Base-by-base conservation (phyloP, 2,329 filamentous ascomycete species). In the Fusarium euwallaceae region DNA sequence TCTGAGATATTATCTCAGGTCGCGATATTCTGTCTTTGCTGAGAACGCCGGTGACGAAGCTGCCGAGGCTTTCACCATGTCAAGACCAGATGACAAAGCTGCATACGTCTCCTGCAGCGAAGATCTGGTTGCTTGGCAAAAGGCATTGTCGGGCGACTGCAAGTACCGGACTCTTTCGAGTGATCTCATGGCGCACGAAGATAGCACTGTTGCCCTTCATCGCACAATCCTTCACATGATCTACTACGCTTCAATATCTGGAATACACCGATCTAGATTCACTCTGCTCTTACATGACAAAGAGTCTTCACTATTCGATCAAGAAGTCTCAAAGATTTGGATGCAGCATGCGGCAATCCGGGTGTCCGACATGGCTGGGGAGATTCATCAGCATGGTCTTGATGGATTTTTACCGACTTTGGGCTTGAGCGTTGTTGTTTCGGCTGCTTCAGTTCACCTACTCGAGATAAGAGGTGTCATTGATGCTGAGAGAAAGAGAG, bases 381-480 rank as follows among this genome's bases (percentile, higher is more conserved):
- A 94, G 71, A 87, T 97, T 39, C 92, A 94, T 80, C 87, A 88
- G 27, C 84, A 92, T 39, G 89, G 92, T 59, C 87, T 97, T 17
- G 94, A 95, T 68, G 89, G 89, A 67, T 97, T 91, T 78, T 89
- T 97, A 7, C 95, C 95, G 1, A 97, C 95, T 0, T 95, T 94
- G 0, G 95, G 94, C 29, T 94, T 97, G 14, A 97, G 95, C 0
- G 94, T 97, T 41, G 90, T 97, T 4, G 89, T 97, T 1, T 95
- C 95, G 0, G 95, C 95, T 20, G 95, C 97, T 83, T 97, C 97
- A 76, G 97, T 97, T 64, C 95, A 97, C 79, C 88, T 98, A 20
- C 89, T 97, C 1, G 67, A 69, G 22, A 37, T 66, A 6, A 69
- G 58, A n/a, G 56, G 62, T 0, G 48, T 69, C 1, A 66, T 69